Evolutionary conservation across 1,284 basidiomycete genomes (phyloP).

Genomic region (Sporisorium iseilematis-ciliati): DNA sequence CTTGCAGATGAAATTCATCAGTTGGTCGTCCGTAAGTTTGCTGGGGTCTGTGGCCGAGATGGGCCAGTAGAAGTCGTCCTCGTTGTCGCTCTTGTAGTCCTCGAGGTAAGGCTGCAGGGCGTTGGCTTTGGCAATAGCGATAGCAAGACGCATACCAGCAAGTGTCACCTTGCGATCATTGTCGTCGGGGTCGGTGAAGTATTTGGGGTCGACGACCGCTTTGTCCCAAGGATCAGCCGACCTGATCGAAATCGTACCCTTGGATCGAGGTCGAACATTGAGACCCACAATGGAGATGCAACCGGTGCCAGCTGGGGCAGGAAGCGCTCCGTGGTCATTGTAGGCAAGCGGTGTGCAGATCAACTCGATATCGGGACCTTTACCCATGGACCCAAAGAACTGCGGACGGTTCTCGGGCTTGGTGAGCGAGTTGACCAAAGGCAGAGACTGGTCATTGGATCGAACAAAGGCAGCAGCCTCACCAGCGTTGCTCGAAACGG

Average conservation of each 20-base stretch:
- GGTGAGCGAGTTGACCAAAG: conserved; percentile 42
- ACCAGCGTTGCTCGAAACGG: conserved; percentile 49
- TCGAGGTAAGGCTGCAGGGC: conserved; percentile 49
- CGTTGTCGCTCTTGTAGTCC: conserved; percentile 39
- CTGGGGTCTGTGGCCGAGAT: conserved; percentile 52
- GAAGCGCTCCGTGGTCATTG: conserved; percentile 40
- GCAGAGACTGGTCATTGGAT: conserved; percentile 64
- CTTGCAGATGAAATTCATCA: conserved; percentile 70
- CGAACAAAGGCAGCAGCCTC: conserved; percentile 69
- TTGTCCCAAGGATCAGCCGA: conserved; percentile 51
- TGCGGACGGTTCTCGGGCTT: conserved; percentile 52
- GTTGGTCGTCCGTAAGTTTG: conserved; percentile 57
- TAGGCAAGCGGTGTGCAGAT: conserved; percentile 51
- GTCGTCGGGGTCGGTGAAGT: conserved; percentile 51
- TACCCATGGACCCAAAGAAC: conserved; percentile 56
- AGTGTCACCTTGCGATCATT: conserved; percentile 57
- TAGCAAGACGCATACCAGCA: conserved; percentile 45
- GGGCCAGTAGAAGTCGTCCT: conserved; percentile 52
- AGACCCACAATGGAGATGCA: conserved; percentile 50
- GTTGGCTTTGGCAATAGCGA: conserved; percentile 35
- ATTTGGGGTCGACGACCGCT: conserved; percentile 50
- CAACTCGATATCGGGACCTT: conserved; percentile 68
- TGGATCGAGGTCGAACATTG: conserved; percentile 54
- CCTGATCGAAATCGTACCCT: conserved; percentile 40
- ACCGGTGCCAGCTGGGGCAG: conserved; percentile 40